Percentiles rank a stretch among this genome's conserved stretches.
Evolutionary conservation across 805 yeast genomes (phyloP).

Genomic region (Cyberlindnera petersonii): DNA sequence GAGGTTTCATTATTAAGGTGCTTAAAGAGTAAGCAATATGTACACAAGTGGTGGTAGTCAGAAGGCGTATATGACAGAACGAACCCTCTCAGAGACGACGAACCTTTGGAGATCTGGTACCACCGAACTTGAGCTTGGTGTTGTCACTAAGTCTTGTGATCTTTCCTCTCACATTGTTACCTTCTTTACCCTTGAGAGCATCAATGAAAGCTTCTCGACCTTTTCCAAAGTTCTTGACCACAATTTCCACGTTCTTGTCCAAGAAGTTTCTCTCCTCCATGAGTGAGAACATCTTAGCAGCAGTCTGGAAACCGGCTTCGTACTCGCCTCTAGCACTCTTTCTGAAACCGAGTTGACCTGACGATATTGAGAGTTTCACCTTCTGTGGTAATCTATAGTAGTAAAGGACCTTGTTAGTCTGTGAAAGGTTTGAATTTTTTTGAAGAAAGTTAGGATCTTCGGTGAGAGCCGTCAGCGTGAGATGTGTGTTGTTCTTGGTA

Average conservation of each 20-base stretch:
- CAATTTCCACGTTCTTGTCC: conserved; percentile 66
- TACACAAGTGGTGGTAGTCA: conserved; percentile 6
- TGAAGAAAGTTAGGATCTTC: conserved; percentile 58
- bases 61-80: neutral
- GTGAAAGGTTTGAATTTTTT: conserved; percentile 51
- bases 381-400: conserved; percentile 78
- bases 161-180: conserved; percentile 58
- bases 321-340: conserved; percentile 88
- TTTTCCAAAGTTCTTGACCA: conserved; percentile 79
- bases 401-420: conserved; percentile 70
- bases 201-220: conserved; percentile 84
- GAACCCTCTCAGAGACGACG: conserved; percentile 55
- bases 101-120: conserved; percentile 76
- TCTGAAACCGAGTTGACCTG: conserved; percentile 87
- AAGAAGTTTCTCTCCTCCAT: conserved; percentile 61
- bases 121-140: conserved; percentile 88
- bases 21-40: conserved; percentile 1
- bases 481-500: conserved; percentile 76
- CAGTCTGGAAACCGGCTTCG: conserved; percentile 87
- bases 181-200: conserved; percentile 88
- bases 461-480: conserved; percentile 67
- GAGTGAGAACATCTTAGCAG: conserved; percentile 64
- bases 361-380: conserved; percentile 60
- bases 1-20: conserved; percentile 11
- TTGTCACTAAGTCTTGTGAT: conserved; percentile 71